phyloP scores from a whole-genome alignment of 2,329 filamentous ascomycete species.

The Xylaria sp. region DNA sequence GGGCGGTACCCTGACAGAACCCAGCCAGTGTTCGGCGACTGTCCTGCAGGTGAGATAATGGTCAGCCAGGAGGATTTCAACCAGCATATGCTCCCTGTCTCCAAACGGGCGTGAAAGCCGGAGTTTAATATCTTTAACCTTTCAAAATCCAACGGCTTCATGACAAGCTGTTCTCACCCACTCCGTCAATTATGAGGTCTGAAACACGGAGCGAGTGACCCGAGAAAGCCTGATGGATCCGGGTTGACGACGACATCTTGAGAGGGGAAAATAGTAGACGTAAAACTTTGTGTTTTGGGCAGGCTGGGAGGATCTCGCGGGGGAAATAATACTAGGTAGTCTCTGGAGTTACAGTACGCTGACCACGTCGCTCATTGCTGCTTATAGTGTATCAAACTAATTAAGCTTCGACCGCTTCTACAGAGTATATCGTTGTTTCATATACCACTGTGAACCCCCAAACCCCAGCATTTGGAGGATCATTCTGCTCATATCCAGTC shows the following conservation, averaged over 20 bases:
- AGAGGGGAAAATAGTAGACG: not conserved
- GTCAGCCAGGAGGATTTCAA: slow-evolving; percentile 32
- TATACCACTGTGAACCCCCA: not conserved
- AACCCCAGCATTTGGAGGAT: slow-evolving; percentile 23
- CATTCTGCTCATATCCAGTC: slow-evolving; percentile 17
- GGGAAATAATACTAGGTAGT: not conserved
- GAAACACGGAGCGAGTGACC: slow-evolving; percentile 32
- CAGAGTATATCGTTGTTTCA: slow-evolving; percentile 1
- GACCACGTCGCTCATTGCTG: slow-evolving; percentile 13
- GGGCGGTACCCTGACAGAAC: slow-evolving; percentile 9
- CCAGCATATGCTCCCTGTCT: slow-evolving; percentile 27
- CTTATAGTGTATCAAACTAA: slow-evolving; percentile 12
- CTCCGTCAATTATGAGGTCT: slow-evolving; percentile 13
- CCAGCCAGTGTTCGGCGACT: slow-evolving; percentile 23
- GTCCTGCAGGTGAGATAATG: slow-evolving; percentile 29
- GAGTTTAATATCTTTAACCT: slow-evolving; percentile 4
- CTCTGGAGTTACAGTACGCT: slow-evolving; percentile 2
- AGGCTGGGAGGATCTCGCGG: not conserved
- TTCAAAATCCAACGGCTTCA: slow-evolving; percentile 14
- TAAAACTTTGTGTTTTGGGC: not conserved
- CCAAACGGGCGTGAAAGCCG: slow-evolving; percentile 24
- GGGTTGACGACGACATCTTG: slow-evolving; percentile 9
- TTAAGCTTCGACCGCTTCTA: slow-evolving; percentile 20
- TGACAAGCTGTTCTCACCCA: slow-evolving; percentile 1
- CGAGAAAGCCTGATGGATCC: slow-evolving; percentile 17